Percentiles rank a stretch among this genome's conserved stretches.
Evolutionary conservation across 345 rosid genomes (phyloP).

Genomic region (Citrus inodora): DNA sequence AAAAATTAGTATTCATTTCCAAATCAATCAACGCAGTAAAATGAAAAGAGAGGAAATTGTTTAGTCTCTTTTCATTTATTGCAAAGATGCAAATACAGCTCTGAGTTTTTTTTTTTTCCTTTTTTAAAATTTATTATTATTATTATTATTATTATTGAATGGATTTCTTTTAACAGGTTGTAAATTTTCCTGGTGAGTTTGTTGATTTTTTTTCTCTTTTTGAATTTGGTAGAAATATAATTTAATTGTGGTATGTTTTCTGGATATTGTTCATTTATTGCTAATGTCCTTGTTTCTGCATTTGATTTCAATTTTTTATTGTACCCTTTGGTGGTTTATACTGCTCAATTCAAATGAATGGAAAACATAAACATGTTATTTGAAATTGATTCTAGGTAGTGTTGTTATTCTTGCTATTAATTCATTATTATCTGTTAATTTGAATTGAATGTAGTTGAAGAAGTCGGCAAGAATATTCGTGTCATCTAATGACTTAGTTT

Average conservation of each 20-base stretch:
- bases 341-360: neutral
- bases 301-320: neutral
- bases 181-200: slow-evolving; percentile 8
- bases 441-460: neutral
- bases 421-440: neutral
- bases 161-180: slow-evolving; percentile 8
- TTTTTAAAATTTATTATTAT: neutral
- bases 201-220: neutral
- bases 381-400: neutral
- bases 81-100: neutral
- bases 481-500: neutral
- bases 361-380: neutral
- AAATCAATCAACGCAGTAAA: slow-evolving; percentile 1
- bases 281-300: neutral
- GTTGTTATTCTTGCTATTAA: neutral
- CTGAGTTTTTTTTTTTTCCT: neutral
- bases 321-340: neutral
- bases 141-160: neutral
- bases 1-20: neutral
- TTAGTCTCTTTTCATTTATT: neutral
- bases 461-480: neutral
- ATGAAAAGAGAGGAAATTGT: neutral
- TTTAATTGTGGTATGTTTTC: neutral
- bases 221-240: neutral
- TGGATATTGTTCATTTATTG: neutral